These are phyloP conservation scores for Exophiala sp. DNA, from an alignment of 2,329 filamentous ascomycete genomes.

Conservation along the genomic window DNA sequence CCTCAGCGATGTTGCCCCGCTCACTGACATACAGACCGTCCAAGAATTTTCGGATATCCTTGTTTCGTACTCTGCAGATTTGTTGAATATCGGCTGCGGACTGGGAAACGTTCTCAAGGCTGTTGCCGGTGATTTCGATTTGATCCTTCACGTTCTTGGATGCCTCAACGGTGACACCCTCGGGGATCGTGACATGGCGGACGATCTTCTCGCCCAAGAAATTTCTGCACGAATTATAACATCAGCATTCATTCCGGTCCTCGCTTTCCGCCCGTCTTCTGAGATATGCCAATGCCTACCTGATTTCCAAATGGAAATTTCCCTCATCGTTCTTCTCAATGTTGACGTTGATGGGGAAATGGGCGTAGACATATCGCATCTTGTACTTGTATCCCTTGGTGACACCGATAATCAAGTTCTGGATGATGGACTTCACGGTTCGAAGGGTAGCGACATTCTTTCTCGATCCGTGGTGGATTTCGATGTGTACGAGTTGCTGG, in stretches of 20 bases:
- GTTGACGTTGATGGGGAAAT: slow-evolving; percentile 99
- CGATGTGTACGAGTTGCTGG: slow-evolving; percentile 72
- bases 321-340: slow-evolving; percentile 93
- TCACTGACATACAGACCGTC: slow-evolving; percentile 99
- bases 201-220: slow-evolving; percentile 99
- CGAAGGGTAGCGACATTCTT: slow-evolving; percentile 98
- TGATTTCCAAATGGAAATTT: slow-evolving; percentile 90
- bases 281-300: slow-evolving; percentile 56
- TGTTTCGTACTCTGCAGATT: slow-evolving; percentile 99
- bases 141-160: slow-evolving; percentile 97
- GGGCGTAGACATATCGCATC: slow-evolving; percentile 99
- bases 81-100: slow-evolving; percentile 99
- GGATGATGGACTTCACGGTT: slow-evolving; percentile 95
- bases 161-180: slow-evolving; percentile 84
- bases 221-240: slow-evolving; percentile 59
- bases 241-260: slow-evolving; percentile 21
- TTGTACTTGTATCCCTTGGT: slow-evolving; percentile 99
- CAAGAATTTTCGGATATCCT: slow-evolving; percentile 99
- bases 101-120: slow-evolving; percentile 94
- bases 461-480: slow-evolving; percentile 96
- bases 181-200: slow-evolving; percentile 81
- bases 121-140: slow-evolving; percentile 90
- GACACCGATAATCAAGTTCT: slow-evolving; percentile 97
- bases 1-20: slow-evolving; percentile 86
- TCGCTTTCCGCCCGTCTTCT: slow-evolving; percentile 9